Conservation (phyloP, 2,329 filamentous ascomycete species). For the Gaeumannomyces sp. region DNA sequence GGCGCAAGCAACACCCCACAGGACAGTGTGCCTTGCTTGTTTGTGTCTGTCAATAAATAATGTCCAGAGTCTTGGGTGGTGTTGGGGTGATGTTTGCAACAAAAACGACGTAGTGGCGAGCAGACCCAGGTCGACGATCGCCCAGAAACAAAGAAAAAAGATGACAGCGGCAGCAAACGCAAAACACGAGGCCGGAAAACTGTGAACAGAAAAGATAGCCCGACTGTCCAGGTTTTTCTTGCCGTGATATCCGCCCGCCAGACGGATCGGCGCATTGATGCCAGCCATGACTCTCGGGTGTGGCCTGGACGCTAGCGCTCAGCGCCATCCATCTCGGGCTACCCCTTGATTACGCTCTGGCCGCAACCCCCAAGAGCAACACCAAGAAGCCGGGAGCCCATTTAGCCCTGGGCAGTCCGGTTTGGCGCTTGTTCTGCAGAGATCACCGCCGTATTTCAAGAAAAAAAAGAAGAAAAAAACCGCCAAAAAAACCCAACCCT, state of each 20-base stretch:
- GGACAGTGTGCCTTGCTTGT: too few species aligned
- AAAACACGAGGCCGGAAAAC: not conserved
- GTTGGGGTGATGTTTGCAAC: too few species aligned
- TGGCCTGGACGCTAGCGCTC: not conserved
- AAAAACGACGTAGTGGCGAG: too few species aligned
- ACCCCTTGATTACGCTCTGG: not conserved
- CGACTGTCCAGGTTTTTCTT: not conserved
- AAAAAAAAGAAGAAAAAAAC: too few species aligned
- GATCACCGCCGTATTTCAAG: not conserved
- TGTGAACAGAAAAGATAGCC: too few species aligned
- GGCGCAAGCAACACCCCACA: not conserved
- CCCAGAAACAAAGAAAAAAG: too few species aligned
- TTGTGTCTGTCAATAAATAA: too few species aligned
- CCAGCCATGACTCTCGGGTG: not conserved
- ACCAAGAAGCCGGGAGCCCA: too few species aligned
- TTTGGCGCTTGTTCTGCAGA: not conserved
- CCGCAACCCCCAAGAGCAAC: not conserved
- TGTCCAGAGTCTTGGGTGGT: too few species aligned
- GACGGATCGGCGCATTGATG: not conserved
- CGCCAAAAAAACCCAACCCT: too few species aligned
- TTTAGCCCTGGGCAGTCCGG: too few species aligned
- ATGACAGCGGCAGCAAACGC: not conserved
- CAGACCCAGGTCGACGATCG: too few species aligned
- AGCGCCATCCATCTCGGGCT: not conserved
- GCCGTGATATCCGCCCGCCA: not conserved